A percentile compares a stretch with the other conserved stretches of the same genome.
phyloP scores from a whole-genome alignment of 208 protist species.

The Acanthamoeba lenticulata region DNA sequence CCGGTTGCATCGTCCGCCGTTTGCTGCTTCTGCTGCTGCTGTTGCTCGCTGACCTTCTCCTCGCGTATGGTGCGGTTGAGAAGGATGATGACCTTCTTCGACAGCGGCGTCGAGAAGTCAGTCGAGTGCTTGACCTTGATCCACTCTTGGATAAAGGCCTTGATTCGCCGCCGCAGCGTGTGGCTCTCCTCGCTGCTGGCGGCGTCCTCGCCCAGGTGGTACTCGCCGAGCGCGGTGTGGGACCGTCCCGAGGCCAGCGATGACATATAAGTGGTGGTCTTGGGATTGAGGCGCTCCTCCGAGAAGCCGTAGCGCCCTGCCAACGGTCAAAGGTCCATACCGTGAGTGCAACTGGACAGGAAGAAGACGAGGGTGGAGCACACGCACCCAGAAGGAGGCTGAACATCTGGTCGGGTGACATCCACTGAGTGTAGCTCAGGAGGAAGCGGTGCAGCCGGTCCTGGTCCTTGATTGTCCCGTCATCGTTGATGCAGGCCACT shows the following conservation, averaged over 20 bases:
- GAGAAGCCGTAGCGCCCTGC: neutral
- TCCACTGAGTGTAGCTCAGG: slow-evolving; percentile 35
- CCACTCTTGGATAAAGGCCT: slow-evolving; percentile 48
- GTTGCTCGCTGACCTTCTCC: slow-evolving; percentile 42
- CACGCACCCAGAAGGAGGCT: slow-evolving; percentile 1
- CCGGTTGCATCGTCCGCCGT: too few relatives aligned
- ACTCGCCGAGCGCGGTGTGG: neutral
- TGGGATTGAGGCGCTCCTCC: neutral
- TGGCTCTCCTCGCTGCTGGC: neutral
- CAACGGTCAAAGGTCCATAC: neutral
- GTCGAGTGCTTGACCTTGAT: slow-evolving; percentile 32
- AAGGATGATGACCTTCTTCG: slow-evolving; percentile 20
- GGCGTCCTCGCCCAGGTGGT: neutral
- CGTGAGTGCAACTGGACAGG: neutral
- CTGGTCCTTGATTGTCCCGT: slow-evolving; percentile 12
- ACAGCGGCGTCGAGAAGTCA: neutral
- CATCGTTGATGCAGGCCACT: slow-evolving; percentile 18
- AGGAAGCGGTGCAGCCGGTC: slow-evolving; percentile 49
- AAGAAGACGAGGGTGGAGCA: neutral
- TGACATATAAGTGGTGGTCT: neutral
- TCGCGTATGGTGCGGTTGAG: neutral
- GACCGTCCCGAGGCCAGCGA: neutral
- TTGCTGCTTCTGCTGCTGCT: too few relatives aligned
- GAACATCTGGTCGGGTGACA: neutral
- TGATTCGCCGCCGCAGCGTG: neutral